Percentiles rank a stretch among this genome's conserved stretches.
These are phyloP conservation scores for Quercus cerris DNA, from an alignment of 306 rosid species.

Conservation along the genomic window DNA sequence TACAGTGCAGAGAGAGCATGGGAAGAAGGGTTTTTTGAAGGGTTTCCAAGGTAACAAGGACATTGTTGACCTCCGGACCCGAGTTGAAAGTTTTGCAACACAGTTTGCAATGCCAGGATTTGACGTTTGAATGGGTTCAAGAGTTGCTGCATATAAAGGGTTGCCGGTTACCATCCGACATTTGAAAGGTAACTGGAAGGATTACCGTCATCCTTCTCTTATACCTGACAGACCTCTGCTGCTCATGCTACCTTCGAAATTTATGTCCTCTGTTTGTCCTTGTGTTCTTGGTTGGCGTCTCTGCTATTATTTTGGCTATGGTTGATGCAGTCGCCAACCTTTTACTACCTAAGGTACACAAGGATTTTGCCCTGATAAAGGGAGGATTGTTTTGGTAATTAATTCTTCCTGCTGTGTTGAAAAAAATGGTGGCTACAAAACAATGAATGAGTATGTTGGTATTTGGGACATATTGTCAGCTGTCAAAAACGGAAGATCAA, in stretches of 20 bases:
- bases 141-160: slow-evolving; percentile 4
- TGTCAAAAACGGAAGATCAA: slow-evolving; percentile 30
- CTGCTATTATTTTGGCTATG: background rate
- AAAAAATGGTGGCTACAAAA: slow-evolving; percentile 16
- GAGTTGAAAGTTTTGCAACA: slow-evolving; percentile 77
- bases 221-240: slow-evolving; percentile 14
- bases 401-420: slow-evolving; percentile 21
- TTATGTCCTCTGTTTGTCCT: slow-evolving; percentile 20
- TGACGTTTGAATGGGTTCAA: slow-evolving; percentile 46
- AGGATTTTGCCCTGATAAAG: slow-evolving; percentile 10
- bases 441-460: slow-evolving; percentile 12
- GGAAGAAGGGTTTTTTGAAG: slow-evolving; percentile 51
- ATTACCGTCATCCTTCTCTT: slow-evolving; percentile 4
- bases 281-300: slow-evolving; percentile 15
- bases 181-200: background rate
- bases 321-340: slow-evolving; percentile 15
- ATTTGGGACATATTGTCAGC: slow-evolving; percentile 16
- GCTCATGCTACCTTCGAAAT: slow-evolving; percentile 15
- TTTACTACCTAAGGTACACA: slow-evolving; percentile 21
- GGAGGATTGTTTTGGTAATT: slow-evolving; percentile 26
- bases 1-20: slow-evolving; percentile 62
- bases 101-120: slow-evolving; percentile 92
- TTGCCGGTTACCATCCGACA: slow-evolving; percentile 7
- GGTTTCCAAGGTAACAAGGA: slow-evolving; percentile 68
- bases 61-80: slow-evolving; percentile 60